These are phyloP conservation scores for Boletus eberwhitei DNA, from an alignment of 768 basidiomycete genomes.

Conservation along the genomic window DNA sequence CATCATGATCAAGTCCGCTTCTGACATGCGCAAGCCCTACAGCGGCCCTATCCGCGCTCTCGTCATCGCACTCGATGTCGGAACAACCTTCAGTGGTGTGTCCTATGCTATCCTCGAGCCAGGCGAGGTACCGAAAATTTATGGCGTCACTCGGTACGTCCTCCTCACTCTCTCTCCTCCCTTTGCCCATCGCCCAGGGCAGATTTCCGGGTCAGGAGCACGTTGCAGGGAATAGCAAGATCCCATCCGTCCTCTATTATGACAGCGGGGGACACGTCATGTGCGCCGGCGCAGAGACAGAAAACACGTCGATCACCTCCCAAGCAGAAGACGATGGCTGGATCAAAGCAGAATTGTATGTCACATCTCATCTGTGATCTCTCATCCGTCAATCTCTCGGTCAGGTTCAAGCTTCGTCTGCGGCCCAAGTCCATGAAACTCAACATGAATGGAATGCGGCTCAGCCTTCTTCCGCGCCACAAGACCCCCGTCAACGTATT, in stretches of 20 bases:
- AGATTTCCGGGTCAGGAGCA: slow-evolving; percentile 86
- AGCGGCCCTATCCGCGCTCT: slow-evolving; percentile 59
- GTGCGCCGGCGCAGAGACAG: slow-evolving; percentile 77
- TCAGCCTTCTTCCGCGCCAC: slow-evolving; percentile 61
- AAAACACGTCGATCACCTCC: slow-evolving; percentile 51
- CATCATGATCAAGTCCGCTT: slow-evolving; percentile 47
- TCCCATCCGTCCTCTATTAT: slow-evolving; percentile 75
- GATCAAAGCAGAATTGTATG: slow-evolving; percentile 74
- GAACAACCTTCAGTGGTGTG: slow-evolving; percentile 80
- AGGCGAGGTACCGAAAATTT: slow-evolving; percentile 75
- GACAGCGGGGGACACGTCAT: slow-evolving; percentile 62
- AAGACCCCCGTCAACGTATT: slow-evolving; percentile 74
- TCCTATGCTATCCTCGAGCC: slow-evolving; percentile 84
- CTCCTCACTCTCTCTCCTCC: background rate
- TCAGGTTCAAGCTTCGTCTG: slow-evolving; percentile 76
- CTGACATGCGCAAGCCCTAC: slow-evolving; percentile 72
- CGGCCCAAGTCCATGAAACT: slow-evolving; percentile 76
- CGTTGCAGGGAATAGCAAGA: slow-evolving; percentile 81
- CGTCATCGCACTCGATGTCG: slow-evolving; percentile 77
- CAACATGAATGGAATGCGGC: slow-evolving; percentile 81
- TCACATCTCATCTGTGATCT: slow-evolving; percentile 10
- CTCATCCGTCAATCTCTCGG: background rate
- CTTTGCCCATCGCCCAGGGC: slow-evolving; percentile 16
- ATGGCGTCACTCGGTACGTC: slow-evolving; percentile 71
- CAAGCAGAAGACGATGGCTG: slow-evolving; percentile 76